Percentiles rank a stretch among this genome's conserved stretches.
These are phyloP conservation scores for Schizochytrium sp. DNA, from an alignment of 108 stramenopile genomes.

Conservation along the genomic window DNA sequence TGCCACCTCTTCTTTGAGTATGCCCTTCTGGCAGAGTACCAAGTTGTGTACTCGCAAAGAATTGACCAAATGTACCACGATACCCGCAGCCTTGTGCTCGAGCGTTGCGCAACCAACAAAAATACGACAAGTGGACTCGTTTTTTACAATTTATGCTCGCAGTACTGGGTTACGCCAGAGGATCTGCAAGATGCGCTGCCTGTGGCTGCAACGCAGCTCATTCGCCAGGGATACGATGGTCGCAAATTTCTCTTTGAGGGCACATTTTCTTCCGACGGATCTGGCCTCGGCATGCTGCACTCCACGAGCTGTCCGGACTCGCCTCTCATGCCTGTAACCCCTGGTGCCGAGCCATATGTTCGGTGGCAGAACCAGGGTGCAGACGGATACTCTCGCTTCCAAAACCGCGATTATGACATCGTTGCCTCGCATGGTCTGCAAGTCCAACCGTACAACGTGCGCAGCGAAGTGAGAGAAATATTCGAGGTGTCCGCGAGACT, in stretches of 20 bases:
- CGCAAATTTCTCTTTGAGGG: neutral
- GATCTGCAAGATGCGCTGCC: neutral
- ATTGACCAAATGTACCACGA: neutral
- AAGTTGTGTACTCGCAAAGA: neutral
- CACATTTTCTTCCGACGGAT: neutral
- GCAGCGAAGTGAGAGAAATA: neutral
- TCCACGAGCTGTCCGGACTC: neutral
- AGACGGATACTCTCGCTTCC: neutral
- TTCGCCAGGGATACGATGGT: neutral
- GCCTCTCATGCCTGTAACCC: neutral
- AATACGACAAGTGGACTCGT: neutral
- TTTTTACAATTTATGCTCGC: neutral
- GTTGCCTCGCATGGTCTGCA: neutral
- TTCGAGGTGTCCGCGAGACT: constrained; percentile 6
- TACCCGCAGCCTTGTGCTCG: neutral
- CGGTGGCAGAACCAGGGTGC: neutral
- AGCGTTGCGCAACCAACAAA: neutral
- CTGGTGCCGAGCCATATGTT: neutral
- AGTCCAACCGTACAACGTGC: neutral
- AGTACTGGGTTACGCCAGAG: neutral
- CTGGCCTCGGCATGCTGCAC: neutral
- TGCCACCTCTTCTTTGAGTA: neutral
- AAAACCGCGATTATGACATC: neutral
- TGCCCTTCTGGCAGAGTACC: neutral
- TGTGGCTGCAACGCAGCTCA: neutral